These are phyloP conservation scores for Bassia scoparia DNA, from an alignment of 148 eudicot genomes.

Conservation along the genomic window DNA sequence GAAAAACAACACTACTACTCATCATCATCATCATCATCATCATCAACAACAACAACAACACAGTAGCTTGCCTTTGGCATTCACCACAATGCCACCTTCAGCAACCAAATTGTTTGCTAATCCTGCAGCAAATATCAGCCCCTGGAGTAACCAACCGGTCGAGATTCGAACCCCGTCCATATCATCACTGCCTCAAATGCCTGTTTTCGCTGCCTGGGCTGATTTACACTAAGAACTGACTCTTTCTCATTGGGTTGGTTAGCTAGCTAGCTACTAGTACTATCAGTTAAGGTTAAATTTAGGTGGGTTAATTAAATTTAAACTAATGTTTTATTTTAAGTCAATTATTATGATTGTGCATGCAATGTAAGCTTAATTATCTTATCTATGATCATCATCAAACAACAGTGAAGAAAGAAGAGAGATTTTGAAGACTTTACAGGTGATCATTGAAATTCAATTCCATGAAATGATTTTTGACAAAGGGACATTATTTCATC, in stretches of 20 bases:
- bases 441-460: conserved; percentile 29
- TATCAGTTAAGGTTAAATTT: not conserved
- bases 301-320: not conserved
- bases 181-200: conserved; percentile 45
- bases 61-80: conserved; percentile 34
- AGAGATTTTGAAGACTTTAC: conserved; percentile 15
- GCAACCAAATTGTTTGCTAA: conserved; percentile 37
- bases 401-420: conserved; percentile 22
- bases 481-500: conserved; percentile 23
- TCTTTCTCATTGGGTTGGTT: too few relatives aligned
- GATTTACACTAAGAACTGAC: conserved; percentile 37
- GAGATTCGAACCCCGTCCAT: conserved; percentile 48
- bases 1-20: conserved; percentile 30
- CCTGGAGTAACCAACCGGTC: conserved; percentile 45
- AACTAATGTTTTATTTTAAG: conserved; percentile 2
- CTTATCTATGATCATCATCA: conserved; percentile 17
- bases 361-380: conserved; percentile 20
- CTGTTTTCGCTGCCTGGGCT: conserved; percentile 76
- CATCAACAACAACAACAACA: conserved; percentile 32
- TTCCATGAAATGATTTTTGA: conserved; percentile 28
- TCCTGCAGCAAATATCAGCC: conserved; percentile 23
- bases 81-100: conserved; percentile 43
- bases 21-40: conserved; percentile 31
- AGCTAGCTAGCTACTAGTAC: too few relatives aligned
- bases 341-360: conserved; percentile 11